phyloP scores from a whole-genome alignment of 2,329 filamentous ascomycete species.

The Escovopsis sp. region DNA sequence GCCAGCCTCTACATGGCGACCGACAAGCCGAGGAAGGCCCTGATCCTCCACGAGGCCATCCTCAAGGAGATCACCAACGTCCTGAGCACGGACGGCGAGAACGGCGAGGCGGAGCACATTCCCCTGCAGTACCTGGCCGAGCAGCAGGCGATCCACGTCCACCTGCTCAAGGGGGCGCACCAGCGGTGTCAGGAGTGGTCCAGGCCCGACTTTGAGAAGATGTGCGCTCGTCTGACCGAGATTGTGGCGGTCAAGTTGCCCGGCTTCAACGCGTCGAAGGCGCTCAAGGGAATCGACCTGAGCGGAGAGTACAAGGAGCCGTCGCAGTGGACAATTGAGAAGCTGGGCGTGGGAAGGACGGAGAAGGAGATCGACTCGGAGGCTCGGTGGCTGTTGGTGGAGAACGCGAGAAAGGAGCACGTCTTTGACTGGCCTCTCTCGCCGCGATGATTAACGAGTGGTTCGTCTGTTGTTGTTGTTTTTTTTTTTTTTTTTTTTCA shows the following conservation, averaged over 20 bases:
- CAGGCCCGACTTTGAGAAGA: not conserved
- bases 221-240: not conserved
- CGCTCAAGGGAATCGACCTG: not conserved
- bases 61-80: not conserved
- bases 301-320: not conserved
- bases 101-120: not conserved
- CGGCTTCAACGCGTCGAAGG: not conserved
- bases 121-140: not conserved
- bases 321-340: not conserved
- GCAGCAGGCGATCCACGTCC: not conserved
- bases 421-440: no score
- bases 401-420: not conserved
- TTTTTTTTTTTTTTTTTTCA: not conserved
- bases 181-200: not conserved
- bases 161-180: not conserved
- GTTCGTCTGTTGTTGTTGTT: not conserved
- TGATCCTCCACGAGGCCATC: not conserved
- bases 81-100: not conserved
- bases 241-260: not conserved
- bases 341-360: not conserved
- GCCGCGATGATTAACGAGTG: no score
- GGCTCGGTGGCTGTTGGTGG: not conserved
- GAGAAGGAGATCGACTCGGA: not conserved
- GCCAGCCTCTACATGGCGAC: conserved; percentile 9
- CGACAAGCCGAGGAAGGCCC: not conserved